Evolutionary conservation across 345 rosid species (phyloP).

Genomic region (Anacardium occidentale): DNA sequence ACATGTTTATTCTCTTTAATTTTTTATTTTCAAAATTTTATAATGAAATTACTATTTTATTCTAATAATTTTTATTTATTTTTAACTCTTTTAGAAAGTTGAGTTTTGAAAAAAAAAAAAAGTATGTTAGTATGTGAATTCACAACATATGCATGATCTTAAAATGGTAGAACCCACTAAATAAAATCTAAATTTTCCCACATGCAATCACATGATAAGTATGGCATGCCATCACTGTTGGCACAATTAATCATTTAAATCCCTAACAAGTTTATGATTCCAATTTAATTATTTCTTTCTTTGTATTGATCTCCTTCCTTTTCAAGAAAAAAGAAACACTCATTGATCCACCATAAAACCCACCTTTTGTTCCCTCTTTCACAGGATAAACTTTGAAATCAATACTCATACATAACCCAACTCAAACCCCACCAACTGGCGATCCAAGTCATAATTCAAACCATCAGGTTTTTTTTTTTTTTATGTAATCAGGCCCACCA

Average conservation of each 20-base stretch:
- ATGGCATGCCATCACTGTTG: slow-evolving; percentile 38
- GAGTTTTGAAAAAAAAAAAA: too few species aligned
- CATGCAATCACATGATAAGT: slow-evolving; percentile 66
- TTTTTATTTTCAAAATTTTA: too few species aligned
- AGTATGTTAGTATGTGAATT: slow-evolving; percentile 32
- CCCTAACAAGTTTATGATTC: too few species aligned
- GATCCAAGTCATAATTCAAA: slow-evolving; percentile 27
- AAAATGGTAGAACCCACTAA: slow-evolving; percentile 29
- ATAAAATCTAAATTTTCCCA: slow-evolving; percentile 31
- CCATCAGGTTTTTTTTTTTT: slow-evolving; percentile 1
- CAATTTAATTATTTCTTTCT: background rate
- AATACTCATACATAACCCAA: slow-evolving; percentile 21
- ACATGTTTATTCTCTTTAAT: too few species aligned
- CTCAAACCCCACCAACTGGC: slow-evolving; percentile 23
- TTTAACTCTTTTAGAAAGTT: too few species aligned
- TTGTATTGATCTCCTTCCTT: background rate
- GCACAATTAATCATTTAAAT: background rate
- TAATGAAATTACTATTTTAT: too few species aligned
- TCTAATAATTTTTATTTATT: too few species aligned
- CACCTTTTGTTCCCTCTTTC: slow-evolving; percentile 36
- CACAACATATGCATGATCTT: slow-evolving; percentile 49
- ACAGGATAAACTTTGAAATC: slow-evolving; percentile 33
- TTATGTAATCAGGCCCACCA: slow-evolving; percentile 20
- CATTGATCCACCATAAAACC: slow-evolving; percentile 10
- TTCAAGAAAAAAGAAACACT: slow-evolving; percentile 13